A percentile compares a stretch with the other conserved stretches of the same genome.
These are phyloP conservation scores for Sanghuangporus weigelae DNA, from an alignment of 1,284 basidiomycete genomes.

Conservation along the genomic window DNA sequence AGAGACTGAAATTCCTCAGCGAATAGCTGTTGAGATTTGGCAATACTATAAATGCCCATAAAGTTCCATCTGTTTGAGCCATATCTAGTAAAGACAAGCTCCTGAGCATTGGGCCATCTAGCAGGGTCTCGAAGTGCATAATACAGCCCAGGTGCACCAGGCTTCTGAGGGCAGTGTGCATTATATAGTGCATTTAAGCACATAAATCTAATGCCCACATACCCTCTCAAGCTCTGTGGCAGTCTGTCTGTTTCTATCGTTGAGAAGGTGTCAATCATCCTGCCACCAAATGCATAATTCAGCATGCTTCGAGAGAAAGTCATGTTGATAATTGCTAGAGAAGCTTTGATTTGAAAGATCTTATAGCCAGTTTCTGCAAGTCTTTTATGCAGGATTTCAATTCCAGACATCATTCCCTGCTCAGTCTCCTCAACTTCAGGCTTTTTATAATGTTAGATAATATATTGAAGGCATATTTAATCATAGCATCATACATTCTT, in stretches of 20 bases:
- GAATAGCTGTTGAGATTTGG: slow-evolving; percentile 23
- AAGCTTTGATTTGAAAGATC: neutral
- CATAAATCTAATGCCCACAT: slow-evolving; percentile 19
- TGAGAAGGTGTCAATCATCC: neutral
- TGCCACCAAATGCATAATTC: neutral
- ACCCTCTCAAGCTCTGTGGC: neutral
- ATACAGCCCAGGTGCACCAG: slow-evolving; percentile 27
- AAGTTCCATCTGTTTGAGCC: slow-evolving; percentile 28
- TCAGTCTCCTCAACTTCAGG: neutral
- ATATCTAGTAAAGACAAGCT: slow-evolving; percentile 20
- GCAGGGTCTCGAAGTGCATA: slow-evolving; percentile 12
- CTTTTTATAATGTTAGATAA: neutral
- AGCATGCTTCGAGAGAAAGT: neutral
- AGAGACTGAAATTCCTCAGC: slow-evolving; percentile 28
- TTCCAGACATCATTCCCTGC: neutral
- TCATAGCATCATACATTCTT: neutral
- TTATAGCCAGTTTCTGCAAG: neutral
- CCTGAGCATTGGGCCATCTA: slow-evolving; percentile 3
- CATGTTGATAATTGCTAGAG: neutral
- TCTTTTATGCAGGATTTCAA: neutral
- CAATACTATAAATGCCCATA: slow-evolving; percentile 30
- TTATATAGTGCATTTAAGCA: slow-evolving; percentile 24
- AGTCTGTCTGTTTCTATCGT: neutral
- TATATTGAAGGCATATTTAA: neutral
- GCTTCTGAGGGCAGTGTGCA: slow-evolving; percentile 26